phyloP scores from a whole-genome alignment of 2,329 filamentous ascomycete genomes.

The Sporothrix variecibatus region DNA sequence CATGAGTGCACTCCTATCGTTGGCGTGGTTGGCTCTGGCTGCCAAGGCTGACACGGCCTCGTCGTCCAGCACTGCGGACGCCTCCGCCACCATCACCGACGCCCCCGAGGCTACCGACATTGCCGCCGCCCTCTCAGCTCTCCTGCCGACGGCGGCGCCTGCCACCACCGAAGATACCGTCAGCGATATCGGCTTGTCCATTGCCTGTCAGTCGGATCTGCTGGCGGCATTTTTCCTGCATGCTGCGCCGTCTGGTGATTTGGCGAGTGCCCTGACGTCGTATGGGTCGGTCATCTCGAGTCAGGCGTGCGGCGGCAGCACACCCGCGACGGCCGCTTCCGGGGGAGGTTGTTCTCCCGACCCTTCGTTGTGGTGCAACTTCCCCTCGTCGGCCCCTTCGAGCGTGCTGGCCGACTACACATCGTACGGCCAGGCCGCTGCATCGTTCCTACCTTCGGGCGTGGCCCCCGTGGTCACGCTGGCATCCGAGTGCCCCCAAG shows the following conservation, averaged over 20 bases:
- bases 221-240: constrained; percentile 7
- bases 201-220: not conserved
- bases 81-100: not conserved
- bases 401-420: not conserved
- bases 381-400: not conserved
- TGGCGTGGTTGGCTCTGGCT: not conserved
- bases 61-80: not conserved
- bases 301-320: not conserved
- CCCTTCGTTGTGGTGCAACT: not conserved
- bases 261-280: not conserved
- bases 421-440: not conserved
- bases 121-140: not conserved
- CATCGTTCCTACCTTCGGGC: not conserved
- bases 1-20: not conserved
- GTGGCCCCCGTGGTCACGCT: not conserved
- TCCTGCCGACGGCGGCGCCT: not conserved
- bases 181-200: not conserved
- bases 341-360: not conserved
- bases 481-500: not conserved
- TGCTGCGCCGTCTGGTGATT: not conserved
- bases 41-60: not conserved
- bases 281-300: not conserved
- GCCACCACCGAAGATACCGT: not conserved
- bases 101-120: not conserved
- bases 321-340: not conserved